phyloP scores from a whole-genome alignment of 179 eudicot genomes.

The Amaranthus tricolor region DNA sequence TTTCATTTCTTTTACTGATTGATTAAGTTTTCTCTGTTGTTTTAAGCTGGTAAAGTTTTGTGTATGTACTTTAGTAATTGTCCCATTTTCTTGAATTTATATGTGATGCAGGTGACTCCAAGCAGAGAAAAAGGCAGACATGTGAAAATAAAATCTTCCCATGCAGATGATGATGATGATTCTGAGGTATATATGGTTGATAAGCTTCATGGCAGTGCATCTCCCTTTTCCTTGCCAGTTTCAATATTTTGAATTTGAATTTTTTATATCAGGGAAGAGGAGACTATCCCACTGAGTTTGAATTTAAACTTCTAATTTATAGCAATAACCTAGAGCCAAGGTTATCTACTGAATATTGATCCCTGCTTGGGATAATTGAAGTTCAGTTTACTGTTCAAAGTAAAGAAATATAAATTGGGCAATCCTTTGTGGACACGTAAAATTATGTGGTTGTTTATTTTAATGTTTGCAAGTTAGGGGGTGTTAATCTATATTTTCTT shows the following conservation, averaged over 20 bases:
- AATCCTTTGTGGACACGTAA: neutral
- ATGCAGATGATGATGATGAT: slow-evolving; percentile 45
- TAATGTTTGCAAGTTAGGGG: neutral
- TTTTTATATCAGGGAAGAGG: neutral
- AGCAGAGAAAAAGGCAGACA: slow-evolving; percentile 49
- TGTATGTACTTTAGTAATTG: slow-evolving; percentile 29
- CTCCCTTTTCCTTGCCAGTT: neutral
- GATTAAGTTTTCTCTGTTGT: slow-evolving; percentile 39
- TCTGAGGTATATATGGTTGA: slow-evolving; percentile 57
- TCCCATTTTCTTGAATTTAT: slow-evolving; percentile 39
- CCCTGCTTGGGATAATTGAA: neutral
- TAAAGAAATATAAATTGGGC: too few relatives aligned
- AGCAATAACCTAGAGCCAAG: neutral
- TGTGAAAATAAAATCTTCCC: slow-evolving; percentile 51
- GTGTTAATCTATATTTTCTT: neutral
- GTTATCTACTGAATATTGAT: neutral
- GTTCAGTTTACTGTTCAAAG: neutral
- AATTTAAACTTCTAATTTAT: neutral
- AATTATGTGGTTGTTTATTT: neutral
- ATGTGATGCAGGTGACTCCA: slow-evolving; percentile 45
- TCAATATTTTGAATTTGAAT: neutral
- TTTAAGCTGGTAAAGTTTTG: slow-evolving; percentile 37
- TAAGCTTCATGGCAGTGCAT: neutral
- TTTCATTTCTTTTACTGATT: slow-evolving; percentile 37
- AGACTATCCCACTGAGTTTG: neutral